Base-by-base conservation (phyloP, 2,329 filamentous ascomycete genomes). In the Hirsutella rhossiliensis region DNA sequence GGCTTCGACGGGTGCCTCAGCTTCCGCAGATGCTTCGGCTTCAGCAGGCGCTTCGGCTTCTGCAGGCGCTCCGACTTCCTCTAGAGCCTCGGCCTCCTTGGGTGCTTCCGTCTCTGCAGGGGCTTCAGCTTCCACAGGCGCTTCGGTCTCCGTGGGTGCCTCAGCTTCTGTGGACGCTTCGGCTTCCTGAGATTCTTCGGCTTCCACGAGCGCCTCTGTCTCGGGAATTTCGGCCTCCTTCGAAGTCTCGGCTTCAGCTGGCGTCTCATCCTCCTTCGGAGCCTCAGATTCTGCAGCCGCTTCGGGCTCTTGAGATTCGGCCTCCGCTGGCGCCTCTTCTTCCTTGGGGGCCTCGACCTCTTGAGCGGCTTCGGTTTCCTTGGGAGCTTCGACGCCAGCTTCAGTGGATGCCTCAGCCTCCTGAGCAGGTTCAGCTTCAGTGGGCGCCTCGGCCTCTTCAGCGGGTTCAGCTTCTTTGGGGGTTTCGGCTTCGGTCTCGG, bases 391-490 rank as follows among this genome's bases (percentile, higher is more conserved):
- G 12, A 30, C 29, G 20, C 4, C n/a, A 29, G 20, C 13, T 19
- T 23, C 18, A 9, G 11, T 15, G 2, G 45, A 19, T 5, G 18
- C 31, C 7, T 29, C 31, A 18, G 17, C 5, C 20, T 27, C 30
- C 17, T 42, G 13, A 12, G 32, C 32, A 15, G 32, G 5, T 5
- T 34, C 32, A 5, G 32, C 32, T n/a, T 34, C 32, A 5, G 5
- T n/a, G 32, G 17, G 12, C 15, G 42, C 2, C 7, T 23, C 29
- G 11, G 20, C 23, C 13, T 29, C 20, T 28, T 54, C 45, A 34
- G 48, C 40, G 31, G 49, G 34, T 39, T 55, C 51, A 13, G 41
- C 44, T 27, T 47, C 46, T 30, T n/a, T 8, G 23, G n/a, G 29
- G 49, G 11, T 18, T 6, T 38, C 32, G 32, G 15, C 32, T n/a